Percentiles rank a stretch among this genome's conserved stretches.
These are phyloP conservation scores for Bonia amplexicaulis DNA, from an alignment of 176 grass and related monocot species.

Conservation along the genomic window DNA sequence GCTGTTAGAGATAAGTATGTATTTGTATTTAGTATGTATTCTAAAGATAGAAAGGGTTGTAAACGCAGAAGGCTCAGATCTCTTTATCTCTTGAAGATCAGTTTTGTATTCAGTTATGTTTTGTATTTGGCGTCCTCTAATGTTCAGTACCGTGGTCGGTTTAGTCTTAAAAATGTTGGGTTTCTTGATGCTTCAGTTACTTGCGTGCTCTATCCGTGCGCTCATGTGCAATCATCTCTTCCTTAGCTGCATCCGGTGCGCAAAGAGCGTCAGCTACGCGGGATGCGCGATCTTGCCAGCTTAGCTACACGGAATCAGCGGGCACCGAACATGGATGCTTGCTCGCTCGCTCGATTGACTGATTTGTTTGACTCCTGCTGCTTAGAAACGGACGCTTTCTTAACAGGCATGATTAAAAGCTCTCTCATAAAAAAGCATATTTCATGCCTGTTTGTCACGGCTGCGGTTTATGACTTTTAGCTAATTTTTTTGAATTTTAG, in stretches of 20 bases:
- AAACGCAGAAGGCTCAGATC: no score
- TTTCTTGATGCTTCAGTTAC: slow-evolving; percentile 33
- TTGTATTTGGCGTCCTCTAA: no score
- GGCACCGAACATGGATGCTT: slow-evolving; percentile 4
- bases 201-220: neutral
- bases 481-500: no score
- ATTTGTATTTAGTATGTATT: no score
- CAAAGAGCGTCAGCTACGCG: neutral
- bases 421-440: neutral
- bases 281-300: neutral
- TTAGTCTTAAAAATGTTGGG: neutral
- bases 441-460: no score
- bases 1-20: no score
- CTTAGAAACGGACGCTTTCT: neutral
- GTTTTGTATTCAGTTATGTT: no score
- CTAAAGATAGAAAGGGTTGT: no score
- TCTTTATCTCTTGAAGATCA: no score
- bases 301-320: neutral
- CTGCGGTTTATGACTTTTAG: no score
- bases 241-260: neutral
- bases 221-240: neutral
- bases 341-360: neutral
- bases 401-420: neutral
- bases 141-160: neutral
- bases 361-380: slow-evolving; percentile 5